Evolutionary conservation across 495 filamentous ascomycete species (phyloP).

Genomic region (Xylaria venustula): DNA sequence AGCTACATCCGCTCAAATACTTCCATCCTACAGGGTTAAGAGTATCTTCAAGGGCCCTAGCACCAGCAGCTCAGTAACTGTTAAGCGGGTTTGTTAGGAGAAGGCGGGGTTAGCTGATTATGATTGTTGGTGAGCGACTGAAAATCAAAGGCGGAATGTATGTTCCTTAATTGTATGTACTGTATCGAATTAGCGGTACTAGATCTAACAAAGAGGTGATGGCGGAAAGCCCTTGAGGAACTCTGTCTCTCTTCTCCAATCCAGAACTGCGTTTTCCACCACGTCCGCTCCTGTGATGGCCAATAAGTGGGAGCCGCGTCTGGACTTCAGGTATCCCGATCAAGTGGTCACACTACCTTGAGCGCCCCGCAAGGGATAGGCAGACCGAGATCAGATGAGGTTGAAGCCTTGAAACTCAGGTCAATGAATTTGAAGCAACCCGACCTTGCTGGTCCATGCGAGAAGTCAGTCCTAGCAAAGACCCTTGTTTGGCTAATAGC

Average conservation of each 20-base stretch:
- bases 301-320: conserved; percentile 4
- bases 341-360: conserved; percentile 9
- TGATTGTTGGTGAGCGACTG: not conserved
- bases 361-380: conserved; percentile 1
- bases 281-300: not conserved
- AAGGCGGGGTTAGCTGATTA: not conserved
- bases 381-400: not conserved
- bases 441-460: not conserved
- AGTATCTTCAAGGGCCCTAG: too few species aligned
- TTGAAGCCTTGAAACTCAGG: not conserved
- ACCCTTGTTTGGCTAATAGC: not conserved
- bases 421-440: not conserved
- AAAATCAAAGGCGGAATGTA: not conserved
- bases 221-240: not conserved
- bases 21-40: too few species aligned
- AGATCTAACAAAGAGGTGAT: not conserved
- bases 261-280: not conserved
- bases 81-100: not conserved
- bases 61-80: not conserved
- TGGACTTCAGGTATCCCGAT: not conserved
- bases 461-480: too few species aligned
- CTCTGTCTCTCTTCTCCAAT: not conserved
- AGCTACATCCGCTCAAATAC: too few species aligned
- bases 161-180: not conserved
- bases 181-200: not conserved